Base-by-base conservation (phyloP, 495 filamentous ascomycete species). In the Lindgomyces ingoldianus region DNA sequence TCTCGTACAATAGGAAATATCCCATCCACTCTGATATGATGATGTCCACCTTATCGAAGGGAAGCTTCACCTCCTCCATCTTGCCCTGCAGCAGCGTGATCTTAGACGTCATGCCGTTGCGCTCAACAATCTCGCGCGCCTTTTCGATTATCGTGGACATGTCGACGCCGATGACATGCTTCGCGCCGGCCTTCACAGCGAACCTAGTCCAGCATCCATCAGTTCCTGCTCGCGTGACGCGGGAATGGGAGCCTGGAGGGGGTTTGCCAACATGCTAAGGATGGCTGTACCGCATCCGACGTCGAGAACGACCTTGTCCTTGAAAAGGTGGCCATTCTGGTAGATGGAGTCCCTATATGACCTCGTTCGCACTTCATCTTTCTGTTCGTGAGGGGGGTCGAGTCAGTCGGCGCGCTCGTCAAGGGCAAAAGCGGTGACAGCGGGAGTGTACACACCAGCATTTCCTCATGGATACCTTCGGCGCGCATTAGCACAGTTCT, bases 21-120 rank as follows among this genome's bases (percentile, higher is more conserved):
- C 94, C 94, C 94, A 99, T 99, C 94, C 94, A 99, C 79, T 99
- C 94, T 29, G 91, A 96, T 64, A 99, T 91, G 78, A 99, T 99
- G 72, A 99, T 93, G 76, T 99, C 94, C 68, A 99, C 95, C 72
- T 96, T 85, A 29, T 83, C 80, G 67, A 93, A 93, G 22, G 95
- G 94, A 24, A 99, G 86, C 22, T 79, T 69, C 33, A 96, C 92
- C 69, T 99, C 95, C 78, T 99, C 94, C 85, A 99, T 93, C 80
- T 92, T 92, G 48, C 95, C 94, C 76, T 94, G 89, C 51, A 99
- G 79, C 22, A 94, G 87, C 19, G 92, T 96, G 75, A 99, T 93
- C 78, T 87, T 87, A 74, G 85, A 79, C 30, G 86, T 79, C 75
- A 99, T 87, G 33, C 88, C 88, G 73, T 98, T 98, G 73, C 81